Conservation (phyloP, 208 protist species). For the Acanthamoeba castellanii region DNA sequence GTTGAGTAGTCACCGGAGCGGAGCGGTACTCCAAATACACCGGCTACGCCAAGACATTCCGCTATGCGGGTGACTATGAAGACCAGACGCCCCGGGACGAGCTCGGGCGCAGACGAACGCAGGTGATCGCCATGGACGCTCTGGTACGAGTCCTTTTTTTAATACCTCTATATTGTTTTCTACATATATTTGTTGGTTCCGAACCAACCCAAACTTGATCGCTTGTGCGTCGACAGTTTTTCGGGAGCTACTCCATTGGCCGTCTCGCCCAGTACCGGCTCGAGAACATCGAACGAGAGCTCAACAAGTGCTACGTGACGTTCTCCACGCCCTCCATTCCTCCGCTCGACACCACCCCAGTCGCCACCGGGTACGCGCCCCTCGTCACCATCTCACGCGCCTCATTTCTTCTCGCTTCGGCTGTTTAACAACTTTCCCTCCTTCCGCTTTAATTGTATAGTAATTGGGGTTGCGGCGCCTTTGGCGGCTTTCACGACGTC, state of each 20-base stretch:
- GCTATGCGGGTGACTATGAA: conserved; percentile 33
- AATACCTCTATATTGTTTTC: neutral
- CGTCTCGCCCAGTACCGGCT: conserved; percentile 36
- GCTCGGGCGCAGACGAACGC: conserved; percentile 43
- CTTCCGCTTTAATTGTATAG: neutral
- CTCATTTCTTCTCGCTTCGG: neutral
- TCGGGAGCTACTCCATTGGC: neutral
- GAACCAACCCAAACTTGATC: neutral
- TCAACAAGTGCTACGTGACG: conserved; percentile 53
- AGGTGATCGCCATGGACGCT: conserved; percentile 68
- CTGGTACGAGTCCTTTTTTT: neutral
- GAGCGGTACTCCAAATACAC: conserved; percentile 65
- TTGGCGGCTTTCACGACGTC: conserved; percentile 57
- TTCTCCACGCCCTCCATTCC: conserved; percentile 37
- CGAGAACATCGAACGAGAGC: conserved; percentile 29
- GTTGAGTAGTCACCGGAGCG: conserved; percentile 30
- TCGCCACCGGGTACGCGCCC: neutral
- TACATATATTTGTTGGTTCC: neutral
- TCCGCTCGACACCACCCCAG: neutral
- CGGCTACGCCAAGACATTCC: conserved; percentile 70
- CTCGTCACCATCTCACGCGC: neutral
- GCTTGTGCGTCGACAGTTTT: neutral
- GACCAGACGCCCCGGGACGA: conserved; percentile 57
- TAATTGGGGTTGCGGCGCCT: conserved; percentile 73
- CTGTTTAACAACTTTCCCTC: neutral